Evolutionary conservation across 2,329 filamentous ascomycete species (phyloP), one percentile per base, ranked within the genome.

Genomic region (Botrytis fabae): DNA sequence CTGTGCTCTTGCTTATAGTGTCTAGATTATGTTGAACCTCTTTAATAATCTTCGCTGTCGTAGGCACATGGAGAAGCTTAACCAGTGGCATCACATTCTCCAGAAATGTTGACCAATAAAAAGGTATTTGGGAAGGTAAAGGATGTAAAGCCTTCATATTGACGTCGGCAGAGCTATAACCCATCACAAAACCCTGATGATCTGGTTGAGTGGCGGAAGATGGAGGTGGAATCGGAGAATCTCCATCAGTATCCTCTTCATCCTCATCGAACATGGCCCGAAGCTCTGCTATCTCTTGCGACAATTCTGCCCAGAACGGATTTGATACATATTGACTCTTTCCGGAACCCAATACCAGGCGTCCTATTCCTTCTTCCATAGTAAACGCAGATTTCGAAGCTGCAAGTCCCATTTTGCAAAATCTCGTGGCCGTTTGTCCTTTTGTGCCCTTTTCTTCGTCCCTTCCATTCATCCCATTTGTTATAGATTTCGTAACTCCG

Each of bases 1-100:
- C 73, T 84, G 77, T 79, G 74, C 80, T 77, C 75, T 75, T 75
- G 74, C 77, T 85, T 1, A 94, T 84, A 46, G 84, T 88, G 61
- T 88, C 85, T 28, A 90, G 83, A 71, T 90, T 88, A 57, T 85
- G 86, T 51, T 89, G 85, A 1, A 90, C 85, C n/a, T 89, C 85
- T 28, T 89, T 85, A 54, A 94, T 85, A 0, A 88, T 83, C 42
- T 86, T 85, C 73, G 89, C 88, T 80, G 90, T 87, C 3, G 90
- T 90, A 0, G 91, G 92, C 0, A 92, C 84, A 79, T 95, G 92
- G 12, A 94, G 79, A 20, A 94, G 84, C 79, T 93, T 94, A 77
- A 92, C 85, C 16, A 94, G 81, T 0, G 92, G 90, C 77, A 94
- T 91, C 14, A 94, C 91, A 70, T 92, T 93, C 76, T 93, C 90